Conservation (phyloP, 257 asterid genomes). For the Ocimum tenuiflorum region DNA sequence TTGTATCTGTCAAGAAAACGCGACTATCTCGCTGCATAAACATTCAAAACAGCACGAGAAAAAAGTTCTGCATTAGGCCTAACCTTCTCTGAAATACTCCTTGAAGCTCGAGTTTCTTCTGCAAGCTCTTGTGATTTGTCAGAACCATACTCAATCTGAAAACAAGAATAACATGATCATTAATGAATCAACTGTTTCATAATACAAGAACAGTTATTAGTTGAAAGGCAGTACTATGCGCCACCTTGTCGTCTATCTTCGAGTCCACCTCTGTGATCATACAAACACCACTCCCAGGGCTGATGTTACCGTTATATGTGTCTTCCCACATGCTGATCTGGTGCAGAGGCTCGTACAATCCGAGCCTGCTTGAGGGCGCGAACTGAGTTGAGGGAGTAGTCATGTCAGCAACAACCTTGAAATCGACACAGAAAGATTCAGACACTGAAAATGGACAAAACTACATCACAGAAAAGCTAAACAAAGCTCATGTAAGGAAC, state of each 20-base stretch:
- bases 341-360: conserved; percentile 57
- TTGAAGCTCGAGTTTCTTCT: conserved; percentile 46
- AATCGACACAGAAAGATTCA: not conserved
- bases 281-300: conserved; percentile 40
- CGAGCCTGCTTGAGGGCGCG: conserved; percentile 62
- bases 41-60: too few relatives aligned
- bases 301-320: conserved; percentile 41
- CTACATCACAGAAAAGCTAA: not conserved
- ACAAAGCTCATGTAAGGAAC: too few relatives aligned
- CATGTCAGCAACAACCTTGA: conserved; percentile 41
- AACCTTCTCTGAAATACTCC: conserved; percentile 65
- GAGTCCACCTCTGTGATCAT: conserved; percentile 37
- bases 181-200: not conserved
- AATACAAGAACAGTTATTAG: not conserved
- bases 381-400: conserved; percentile 63
- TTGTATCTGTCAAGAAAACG: conserved; percentile 39
- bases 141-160: conserved; percentile 50
- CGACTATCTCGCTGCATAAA: not conserved
- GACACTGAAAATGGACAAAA: not conserved
- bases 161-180: not conserved
- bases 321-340: conserved; percentile 86
- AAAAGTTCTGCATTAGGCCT: not conserved
- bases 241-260: conserved; percentile 57
- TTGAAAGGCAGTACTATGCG: not conserved
- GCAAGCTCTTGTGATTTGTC: conserved; percentile 51